Evolutionary conservation across 257 asterid species (phyloP), one percentile per base, ranked within the genome.

Genomic region (Nyctanthes arbortristis): DNA sequence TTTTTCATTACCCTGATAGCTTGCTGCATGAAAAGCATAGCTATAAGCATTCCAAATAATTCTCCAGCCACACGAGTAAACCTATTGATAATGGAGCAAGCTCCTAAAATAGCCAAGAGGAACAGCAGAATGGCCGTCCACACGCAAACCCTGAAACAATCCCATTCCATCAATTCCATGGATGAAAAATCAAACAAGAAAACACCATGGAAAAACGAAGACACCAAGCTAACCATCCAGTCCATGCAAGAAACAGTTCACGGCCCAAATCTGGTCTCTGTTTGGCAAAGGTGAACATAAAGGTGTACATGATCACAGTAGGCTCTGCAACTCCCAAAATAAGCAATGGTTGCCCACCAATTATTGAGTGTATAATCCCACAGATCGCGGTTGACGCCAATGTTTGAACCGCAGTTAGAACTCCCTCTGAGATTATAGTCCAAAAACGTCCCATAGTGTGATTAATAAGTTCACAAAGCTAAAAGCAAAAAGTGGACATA

Each of bases 11-110:
- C 97, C 73, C 72, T 84, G 68, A 87, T 79, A 33, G 98, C 96
- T 78, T 93, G 96, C 78, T 93, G 98, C 97, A 93, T 88, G 85
- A 90, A 93, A 43, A 93, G 96, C 97, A 93, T 90, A 2, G 98
- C 96, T 55, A 93, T 93, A 16, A 93, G 96, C 92, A 93, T 84
- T 40, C 98, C 98, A 67, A 93, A 93, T 7, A 90, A 61, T 73
- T 93, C 98, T 14, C 98, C 98, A 0, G 97, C 98, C 59, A 93
- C 75, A 33, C 98, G 98, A 61, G 98, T 93, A 40, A 93, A 93
- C 81, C 98, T 75, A 60, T 93, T 93, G 79, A 93, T 93, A 59
- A 93, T 88, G 47, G 98, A 93, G 87, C 98, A 93, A 75, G 96
- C 96, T 65, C 98, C 98, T 61, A 85, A 67, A 45, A 85, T 73